Conservation (phyloP, 225 moss, liverwort and hornwort species). For the Thuidium tamariscinum region DNA sequence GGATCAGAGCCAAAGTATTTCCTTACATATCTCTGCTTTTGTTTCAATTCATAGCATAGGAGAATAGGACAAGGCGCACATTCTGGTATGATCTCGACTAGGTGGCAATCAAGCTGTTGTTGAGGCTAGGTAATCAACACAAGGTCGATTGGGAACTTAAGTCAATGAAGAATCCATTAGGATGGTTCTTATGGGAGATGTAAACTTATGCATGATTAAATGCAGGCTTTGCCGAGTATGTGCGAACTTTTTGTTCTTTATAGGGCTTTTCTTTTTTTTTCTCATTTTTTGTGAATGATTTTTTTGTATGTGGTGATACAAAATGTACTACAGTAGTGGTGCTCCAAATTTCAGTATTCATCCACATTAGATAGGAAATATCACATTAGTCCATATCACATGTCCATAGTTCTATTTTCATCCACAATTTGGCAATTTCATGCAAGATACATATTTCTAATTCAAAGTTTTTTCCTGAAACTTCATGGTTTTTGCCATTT, state of each 20-base stretch:
- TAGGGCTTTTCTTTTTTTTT: too few species aligned
- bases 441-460: too few species aligned
- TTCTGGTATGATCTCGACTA: background rate
- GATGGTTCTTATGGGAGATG: background rate
- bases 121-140: background rate
- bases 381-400: too few species aligned
- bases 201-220: background rate
- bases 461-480: too few species aligned
- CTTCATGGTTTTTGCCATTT: too few species aligned
- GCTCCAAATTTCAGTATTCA: too few species aligned
- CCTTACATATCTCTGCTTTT: background rate
- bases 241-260: background rate
- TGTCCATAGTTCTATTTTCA: too few species aligned
- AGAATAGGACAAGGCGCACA: background rate
- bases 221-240: background rate
- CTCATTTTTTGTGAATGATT: too few species aligned
- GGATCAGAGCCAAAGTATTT: background rate
- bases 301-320: too few species aligned
- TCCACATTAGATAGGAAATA: too few species aligned
- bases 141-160: background rate
- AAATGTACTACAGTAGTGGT: too few species aligned
- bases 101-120: background rate
- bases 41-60: background rate
- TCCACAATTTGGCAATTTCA: too few species aligned
- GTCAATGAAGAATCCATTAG: background rate